These are phyloP conservation scores for Westerdykella ornata DNA, from an alignment of 2,329 filamentous ascomycete genomes.

Conservation along the genomic window DNA sequence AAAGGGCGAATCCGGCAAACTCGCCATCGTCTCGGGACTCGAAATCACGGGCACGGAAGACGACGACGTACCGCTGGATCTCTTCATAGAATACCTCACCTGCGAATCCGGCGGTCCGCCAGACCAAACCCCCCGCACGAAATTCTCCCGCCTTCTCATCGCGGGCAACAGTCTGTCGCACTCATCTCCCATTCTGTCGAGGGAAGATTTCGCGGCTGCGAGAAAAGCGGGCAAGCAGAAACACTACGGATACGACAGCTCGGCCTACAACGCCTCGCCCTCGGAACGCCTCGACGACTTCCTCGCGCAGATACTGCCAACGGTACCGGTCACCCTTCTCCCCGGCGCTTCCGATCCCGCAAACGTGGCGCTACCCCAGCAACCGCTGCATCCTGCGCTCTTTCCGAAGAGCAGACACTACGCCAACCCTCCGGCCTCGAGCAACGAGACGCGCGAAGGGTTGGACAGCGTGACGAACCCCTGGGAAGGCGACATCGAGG, in stretches of 20 bases:
- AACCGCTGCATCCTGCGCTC: slow-evolving; percentile 87
- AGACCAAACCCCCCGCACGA: slow-evolving; percentile 54
- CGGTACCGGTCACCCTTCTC: slow-evolving; percentile 80
- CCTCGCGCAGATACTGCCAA: slow-evolving; percentile 71
- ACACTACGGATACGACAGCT: slow-evolving; percentile 92
- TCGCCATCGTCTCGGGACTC: slow-evolving; percentile 85
- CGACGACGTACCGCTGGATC: slow-evolving; percentile 65
- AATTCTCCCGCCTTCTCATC: slow-evolving; percentile 79
- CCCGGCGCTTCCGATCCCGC: slow-evolving; percentile 81
- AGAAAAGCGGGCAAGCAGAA: slow-evolving; percentile 52
- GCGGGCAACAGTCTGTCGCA: slow-evolving; percentile 77
- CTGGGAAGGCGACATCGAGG: slow-evolving; percentile 83
- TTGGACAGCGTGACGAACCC: slow-evolving; percentile 89
- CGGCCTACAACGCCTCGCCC: slow-evolving; percentile 78
- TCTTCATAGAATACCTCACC: slow-evolving; percentile 80
- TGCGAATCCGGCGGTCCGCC: slow-evolving; percentile 65
- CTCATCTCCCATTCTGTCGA: slow-evolving; percentile 41
- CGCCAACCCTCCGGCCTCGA: slow-evolving; percentile 43
- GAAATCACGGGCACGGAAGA: slow-evolving; percentile 71
- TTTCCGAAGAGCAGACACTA: slow-evolving; percentile 72
- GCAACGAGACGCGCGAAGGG: slow-evolving; percentile 53
- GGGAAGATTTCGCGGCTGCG: slow-evolving; percentile 40
- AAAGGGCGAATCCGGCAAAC: slow-evolving; percentile 53
- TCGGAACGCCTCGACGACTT: slow-evolving; percentile 79
- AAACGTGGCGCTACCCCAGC: slow-evolving; percentile 83